Conservation (phyloP, 768 basidiomycete genomes). For the Panus rudis region DNA sequence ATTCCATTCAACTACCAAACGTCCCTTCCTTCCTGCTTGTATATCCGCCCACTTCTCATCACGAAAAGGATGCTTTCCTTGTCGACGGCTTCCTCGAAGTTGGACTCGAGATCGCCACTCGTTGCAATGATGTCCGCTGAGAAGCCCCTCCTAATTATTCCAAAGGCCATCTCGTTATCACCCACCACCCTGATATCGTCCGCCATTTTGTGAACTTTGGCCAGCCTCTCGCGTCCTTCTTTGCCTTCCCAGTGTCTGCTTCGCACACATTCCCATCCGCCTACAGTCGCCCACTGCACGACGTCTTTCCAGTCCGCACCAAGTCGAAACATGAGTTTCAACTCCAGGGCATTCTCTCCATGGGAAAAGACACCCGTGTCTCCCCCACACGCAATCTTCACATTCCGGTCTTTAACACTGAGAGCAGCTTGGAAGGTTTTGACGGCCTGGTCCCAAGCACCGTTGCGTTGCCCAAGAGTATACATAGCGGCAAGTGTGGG, state of each 20-base stretch:
- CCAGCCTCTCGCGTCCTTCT: constrained; percentile 20
- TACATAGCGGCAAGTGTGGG: constrained; percentile 52
- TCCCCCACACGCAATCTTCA: constrained; percentile 53
- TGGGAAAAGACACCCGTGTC: constrained; percentile 62
- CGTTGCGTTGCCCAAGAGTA: constrained; percentile 19
- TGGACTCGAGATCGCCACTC: constrained; percentile 27
- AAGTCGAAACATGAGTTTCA: constrained; percentile 51
- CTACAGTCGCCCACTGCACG: constrained; percentile 51
- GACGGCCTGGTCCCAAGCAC: constrained; percentile 32
- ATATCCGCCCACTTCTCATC: constrained; percentile 50
- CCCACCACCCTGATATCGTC: constrained; percentile 28
- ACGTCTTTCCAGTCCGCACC: constrained; percentile 48
- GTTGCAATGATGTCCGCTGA: constrained; percentile 43
- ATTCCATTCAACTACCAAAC: not conserved
- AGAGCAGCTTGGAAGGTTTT: constrained; percentile 39
- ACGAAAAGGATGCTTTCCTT: constrained; percentile 44
- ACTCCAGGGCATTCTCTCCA: constrained; percentile 53
- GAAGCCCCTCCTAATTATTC: constrained; percentile 45
- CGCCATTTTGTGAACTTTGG: constrained; percentile 18
- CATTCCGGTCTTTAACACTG: constrained; percentile 34
- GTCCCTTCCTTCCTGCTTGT: constrained; percentile 32
- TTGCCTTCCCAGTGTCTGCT: constrained; percentile 39
- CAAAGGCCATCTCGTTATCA: constrained; percentile 50
- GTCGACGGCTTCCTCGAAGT: constrained; percentile 40
- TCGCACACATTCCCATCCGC: constrained; percentile 51